phyloP scores from a whole-genome alignment of 352 stramenopile genomes.

The Globisporangium perplexum region DNA sequence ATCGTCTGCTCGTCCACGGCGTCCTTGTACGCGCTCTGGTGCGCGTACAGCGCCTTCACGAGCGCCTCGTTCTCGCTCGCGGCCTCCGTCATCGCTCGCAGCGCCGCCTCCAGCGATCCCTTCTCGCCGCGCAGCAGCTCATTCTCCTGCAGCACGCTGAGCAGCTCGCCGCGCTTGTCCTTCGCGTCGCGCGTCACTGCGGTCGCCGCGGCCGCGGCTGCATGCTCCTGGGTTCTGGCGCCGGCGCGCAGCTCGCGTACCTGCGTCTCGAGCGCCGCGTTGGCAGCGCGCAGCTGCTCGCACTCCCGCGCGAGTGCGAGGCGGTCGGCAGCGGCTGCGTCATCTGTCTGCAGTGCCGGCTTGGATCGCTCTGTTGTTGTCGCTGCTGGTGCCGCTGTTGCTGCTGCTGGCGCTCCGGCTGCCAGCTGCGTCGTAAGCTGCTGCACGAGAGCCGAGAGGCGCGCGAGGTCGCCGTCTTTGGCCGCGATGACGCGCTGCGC shows the following conservation, averaged over 20 bases:
- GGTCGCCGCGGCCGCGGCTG: conserved; percentile 14
- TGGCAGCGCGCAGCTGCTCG: background rate
- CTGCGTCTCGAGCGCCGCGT: conserved; percentile 1
- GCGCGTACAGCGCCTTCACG: conserved; percentile 39
- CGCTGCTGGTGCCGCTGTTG: background rate
- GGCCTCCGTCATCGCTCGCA: conserved; percentile 30
- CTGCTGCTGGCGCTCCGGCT: background rate
- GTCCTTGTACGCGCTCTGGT: conserved; percentile 43
- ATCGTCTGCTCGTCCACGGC: conserved; percentile 61
- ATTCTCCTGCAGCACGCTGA: conserved; percentile 59
- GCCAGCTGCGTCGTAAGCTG: background rate
- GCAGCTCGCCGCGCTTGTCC: conserved; percentile 53
- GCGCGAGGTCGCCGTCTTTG: background rate
- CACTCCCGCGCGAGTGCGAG: background rate
- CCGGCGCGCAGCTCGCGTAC: conserved; percentile 19
- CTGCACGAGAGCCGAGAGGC: background rate
- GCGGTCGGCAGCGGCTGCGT: background rate
- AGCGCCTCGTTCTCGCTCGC: conserved; percentile 39
- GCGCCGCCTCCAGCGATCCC: conserved; percentile 25
- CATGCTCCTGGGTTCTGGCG: conserved; percentile 32
- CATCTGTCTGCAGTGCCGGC: background rate
- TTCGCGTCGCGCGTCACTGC: conserved; percentile 33
- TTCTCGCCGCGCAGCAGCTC: conserved; percentile 46
- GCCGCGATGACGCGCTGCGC: conserved; percentile 4
- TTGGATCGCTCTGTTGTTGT: background rate